Evolutionary conservation across 305 asterid genomes (phyloP), one percentile per base, ranked within the genome.

Genomic region (Fraxinus albicans): DNA sequence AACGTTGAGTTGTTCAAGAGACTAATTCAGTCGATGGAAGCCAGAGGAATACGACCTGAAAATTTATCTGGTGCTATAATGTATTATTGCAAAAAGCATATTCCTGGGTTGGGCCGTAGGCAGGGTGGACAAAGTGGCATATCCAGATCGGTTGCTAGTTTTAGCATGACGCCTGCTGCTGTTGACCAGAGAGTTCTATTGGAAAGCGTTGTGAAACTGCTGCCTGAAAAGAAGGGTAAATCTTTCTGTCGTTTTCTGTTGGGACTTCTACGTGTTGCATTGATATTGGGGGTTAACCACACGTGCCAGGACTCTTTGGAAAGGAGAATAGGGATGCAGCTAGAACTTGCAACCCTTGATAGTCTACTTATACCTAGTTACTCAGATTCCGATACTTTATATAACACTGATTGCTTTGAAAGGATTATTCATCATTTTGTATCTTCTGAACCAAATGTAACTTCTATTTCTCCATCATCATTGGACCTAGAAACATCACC

Each of bases 21-120:
- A 83, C 85, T 97, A 72, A 89, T 97, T 69, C 89, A 73, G 72
- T 89, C 92, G 7, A 88, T 93, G 96, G 93, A 90, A 88, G 84
- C 84, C 38, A 93, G 90, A 92, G 98, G 99, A 42, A 90, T 93
- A 88, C 87, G 88, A 38, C 90, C 91, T 1, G 97, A 95, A 86
- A 94, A 83, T 84, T 76, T 94, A 84, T 88, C 91, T 7, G 94
- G 94, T 47, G 96, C 97, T 21, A 88, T 95, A 85, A 95, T 95
- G 96, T 89, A 92, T 86, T 95, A 97, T 82, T 92, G 97, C 80
- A 92, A 90, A 79, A 97, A 91, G 79, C 86, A 93, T 83, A 95
- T 97, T 82, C 99, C 98, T 0, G 99, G 99, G 72, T 86, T 95
- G 89, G 95, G 96, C 76, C 88, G 70, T 70, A 94, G 99, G 99